phyloP scores from a whole-genome alignment of 192 early-diverging fungal genomes.

The Dissophora ornata region DNA sequence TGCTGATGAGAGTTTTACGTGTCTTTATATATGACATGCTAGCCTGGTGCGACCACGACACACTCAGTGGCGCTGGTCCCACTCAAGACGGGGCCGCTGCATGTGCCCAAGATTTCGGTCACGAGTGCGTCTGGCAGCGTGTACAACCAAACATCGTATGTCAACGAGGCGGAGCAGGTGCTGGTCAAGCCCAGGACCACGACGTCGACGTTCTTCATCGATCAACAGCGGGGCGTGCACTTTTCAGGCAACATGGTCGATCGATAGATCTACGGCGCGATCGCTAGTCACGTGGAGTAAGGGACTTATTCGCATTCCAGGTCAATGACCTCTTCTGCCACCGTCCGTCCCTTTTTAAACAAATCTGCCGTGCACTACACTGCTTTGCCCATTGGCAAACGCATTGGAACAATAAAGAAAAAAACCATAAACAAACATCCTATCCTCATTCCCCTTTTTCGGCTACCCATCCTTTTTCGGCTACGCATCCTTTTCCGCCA shows the following conservation, averaged over 20 bases:
- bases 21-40: not conserved
- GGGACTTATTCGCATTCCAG: no score
- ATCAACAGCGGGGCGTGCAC: conserved; percentile 65
- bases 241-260: no score
- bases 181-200: conserved; percentile 66
- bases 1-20: not conserved
- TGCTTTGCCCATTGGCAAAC: not conserved
- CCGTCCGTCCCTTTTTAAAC: no score
- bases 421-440: not conserved
- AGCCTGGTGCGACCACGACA: conserved; percentile 61
- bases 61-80: conserved; percentile 67
- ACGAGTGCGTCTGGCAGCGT: conserved; percentile 53
- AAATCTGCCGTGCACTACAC: no score
- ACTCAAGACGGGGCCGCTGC: conserved; percentile 67
- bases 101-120: conserved; percentile 62
- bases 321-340: no score
- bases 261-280: no score
- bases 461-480: not conserved
- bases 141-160: conserved; percentile 63
- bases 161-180: conserved; percentile 69
- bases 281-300: not conserved
- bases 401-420: no score
- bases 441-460: not conserved
- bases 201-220: conserved; percentile 69
- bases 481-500: not conserved